Base-by-base conservation (phyloP, 2,329 filamentous ascomycete species). In the Xylaria arbuscula region DNA sequence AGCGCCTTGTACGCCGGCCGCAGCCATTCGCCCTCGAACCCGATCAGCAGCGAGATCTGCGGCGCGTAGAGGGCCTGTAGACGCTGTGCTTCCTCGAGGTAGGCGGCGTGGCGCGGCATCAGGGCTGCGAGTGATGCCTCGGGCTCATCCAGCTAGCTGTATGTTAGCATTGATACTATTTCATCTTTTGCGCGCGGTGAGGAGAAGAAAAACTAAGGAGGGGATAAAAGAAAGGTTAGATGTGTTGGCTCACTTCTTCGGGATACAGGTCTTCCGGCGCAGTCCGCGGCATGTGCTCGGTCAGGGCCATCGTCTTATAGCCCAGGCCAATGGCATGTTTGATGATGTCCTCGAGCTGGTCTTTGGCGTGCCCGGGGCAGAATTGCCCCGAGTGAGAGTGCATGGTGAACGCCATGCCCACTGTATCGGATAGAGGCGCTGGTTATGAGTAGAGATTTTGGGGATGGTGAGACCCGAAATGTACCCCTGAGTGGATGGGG, bases 361-460 rank as follows among this genome's bases (percentile, higher is more conserved):
- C 89, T 78, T 91, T 89, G 59, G 96, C 96, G 83, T 99, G 96
- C 74, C 91, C 89, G 10, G 90, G 90, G 83, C 96, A 99, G 84
- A 99, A 99, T 80, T 99, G 93, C 71, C 96, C 96, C 45, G 96
- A 98, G 83, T 99, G 96, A 77, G 93, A 97, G 81, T 99, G 96
- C 85, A 98, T 97, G 4, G 96, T 97, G 83, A 97, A 97, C 1
- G 95, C 94, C 96, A 98, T 98, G 13, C 8, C 40, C 40, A 9
- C n/a, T 45, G 2, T 11, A 42, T 57, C 38, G 1, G 38, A 28
- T 32, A 9, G 17, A 57, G 15, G 22, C 22, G 38, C 38, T 38
- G 28, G 28, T 5, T 42, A 36, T 57, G 36, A 42, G 36, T 42
- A 10, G 3, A 13, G 15, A 24, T 34, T 13, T 53, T n/a, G 11